These are phyloP conservation scores for Trametes elegans DNA, from an alignment of 768 basidiomycete species.

Conservation along the genomic window DNA sequence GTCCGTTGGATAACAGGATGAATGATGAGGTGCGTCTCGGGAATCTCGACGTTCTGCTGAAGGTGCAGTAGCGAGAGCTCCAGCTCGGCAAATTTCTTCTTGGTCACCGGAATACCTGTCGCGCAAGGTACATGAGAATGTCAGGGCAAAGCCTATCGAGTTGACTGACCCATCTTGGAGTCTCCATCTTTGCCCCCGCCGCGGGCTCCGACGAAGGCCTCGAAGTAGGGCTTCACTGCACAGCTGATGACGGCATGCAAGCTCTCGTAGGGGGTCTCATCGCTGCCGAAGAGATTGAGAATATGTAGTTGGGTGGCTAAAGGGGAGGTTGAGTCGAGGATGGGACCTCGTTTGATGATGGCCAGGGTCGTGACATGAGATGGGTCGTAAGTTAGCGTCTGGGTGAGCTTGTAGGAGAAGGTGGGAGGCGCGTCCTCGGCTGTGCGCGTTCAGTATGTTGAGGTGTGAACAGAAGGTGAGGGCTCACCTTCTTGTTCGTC, in stretches of 20 bases:
- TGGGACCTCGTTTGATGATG: slow-evolving; percentile 88
- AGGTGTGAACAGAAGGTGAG: not conserved
- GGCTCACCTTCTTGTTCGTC: slow-evolving; percentile 70
- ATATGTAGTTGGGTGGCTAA: slow-evolving; percentile 88
- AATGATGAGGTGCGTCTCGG: slow-evolving; percentile 90
- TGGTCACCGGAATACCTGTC: slow-evolving; percentile 90
- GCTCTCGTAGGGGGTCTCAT: slow-evolving; percentile 92
- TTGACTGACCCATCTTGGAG: slow-evolving; percentile 68
- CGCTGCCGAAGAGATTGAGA: slow-evolving; percentile 86
- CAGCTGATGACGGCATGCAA: slow-evolving; percentile 92
- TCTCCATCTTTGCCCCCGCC: slow-evolving; percentile 74
- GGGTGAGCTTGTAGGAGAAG: slow-evolving; percentile 64
- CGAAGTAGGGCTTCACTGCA: slow-evolving; percentile 98
- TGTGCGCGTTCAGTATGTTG: slow-evolving; percentile 28
- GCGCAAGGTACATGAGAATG: not conserved
- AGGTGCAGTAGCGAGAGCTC: slow-evolving; percentile 92
- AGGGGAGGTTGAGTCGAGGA: slow-evolving; percentile 76
- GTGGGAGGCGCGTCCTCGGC: slow-evolving; percentile 60
- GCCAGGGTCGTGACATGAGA: slow-evolving; percentile 84
- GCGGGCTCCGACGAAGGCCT: slow-evolving; percentile 90
- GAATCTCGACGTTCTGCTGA: slow-evolving; percentile 99
- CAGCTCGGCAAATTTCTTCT: slow-evolving; percentile 98
- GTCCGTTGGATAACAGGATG: slow-evolving; percentile 88
- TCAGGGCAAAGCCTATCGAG: not conserved
- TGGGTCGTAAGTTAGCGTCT: slow-evolving; percentile 77